Conservation (phyloP, 2,329 filamentous ascomycete species). For the Trichoderma arundinaceum region DNA sequence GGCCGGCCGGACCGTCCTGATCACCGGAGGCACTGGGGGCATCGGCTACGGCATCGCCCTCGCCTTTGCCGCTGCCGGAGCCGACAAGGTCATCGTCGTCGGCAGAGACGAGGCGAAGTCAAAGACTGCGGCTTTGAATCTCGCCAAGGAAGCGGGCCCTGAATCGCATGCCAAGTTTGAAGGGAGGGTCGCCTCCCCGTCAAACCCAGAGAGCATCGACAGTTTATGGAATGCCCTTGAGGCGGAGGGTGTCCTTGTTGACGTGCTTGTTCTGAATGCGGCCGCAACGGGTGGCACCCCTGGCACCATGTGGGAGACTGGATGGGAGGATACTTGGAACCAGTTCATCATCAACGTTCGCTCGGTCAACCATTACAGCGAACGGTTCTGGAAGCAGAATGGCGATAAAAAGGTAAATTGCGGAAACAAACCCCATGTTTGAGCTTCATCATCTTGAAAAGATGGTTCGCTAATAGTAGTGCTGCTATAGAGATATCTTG, state of each 20-base stretch:
- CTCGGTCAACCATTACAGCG: constrained; percentile 29
- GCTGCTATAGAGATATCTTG: constrained; percentile 15
- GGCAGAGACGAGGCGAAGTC: constrained; percentile 41
- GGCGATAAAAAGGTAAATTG: constrained; percentile 27
- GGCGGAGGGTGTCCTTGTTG: constrained; percentile 35
- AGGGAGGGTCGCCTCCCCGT: constrained; percentile 35
- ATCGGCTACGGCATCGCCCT: constrained; percentile 68
- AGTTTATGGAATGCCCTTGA: constrained; percentile 42
- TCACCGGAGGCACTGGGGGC: constrained; percentile 68
- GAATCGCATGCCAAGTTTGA: constrained; percentile 20
- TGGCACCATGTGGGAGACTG: constrained; percentile 25
- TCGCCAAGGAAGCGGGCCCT: constrained; percentile 7
- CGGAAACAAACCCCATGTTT: neutral
- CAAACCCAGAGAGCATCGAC: constrained; percentile 36
- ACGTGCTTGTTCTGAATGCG: constrained; percentile 40
- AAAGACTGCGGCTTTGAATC: neutral
- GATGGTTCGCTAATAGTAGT: neutral
- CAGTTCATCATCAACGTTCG: constrained; percentile 32
- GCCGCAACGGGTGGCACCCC: constrained; percentile 27
- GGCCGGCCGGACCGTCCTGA: constrained; percentile 59
- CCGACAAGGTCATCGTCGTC: constrained; percentile 46
- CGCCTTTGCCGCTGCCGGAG: constrained; percentile 53
- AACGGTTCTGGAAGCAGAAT: constrained; percentile 38
- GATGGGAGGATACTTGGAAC: constrained; percentile 29
- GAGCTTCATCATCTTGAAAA: neutral